These are phyloP conservation scores for Calocybe gambosa DNA, from an alignment of 1,284 basidiomycete species.

Conservation along the genomic window DNA sequence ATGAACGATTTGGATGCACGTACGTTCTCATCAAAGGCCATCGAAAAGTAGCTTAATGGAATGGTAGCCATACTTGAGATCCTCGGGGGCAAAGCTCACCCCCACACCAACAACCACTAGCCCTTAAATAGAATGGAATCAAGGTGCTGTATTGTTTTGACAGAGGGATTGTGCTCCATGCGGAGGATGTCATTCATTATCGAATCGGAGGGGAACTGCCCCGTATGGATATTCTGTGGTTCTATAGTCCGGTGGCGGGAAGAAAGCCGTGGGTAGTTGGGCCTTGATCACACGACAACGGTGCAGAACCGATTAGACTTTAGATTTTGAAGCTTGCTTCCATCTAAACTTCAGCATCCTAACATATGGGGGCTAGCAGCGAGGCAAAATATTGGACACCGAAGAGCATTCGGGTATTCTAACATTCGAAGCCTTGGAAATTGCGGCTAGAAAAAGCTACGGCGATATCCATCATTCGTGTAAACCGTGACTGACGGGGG, in stretches of 20 bases:
- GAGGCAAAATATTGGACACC: not conserved
- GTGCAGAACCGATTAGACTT: not conserved
- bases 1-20: not conserved
- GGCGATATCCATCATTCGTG: not conserved
- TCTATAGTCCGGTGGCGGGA: not conserved
- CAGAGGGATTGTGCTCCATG: not conserved
- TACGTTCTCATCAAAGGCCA: not conserved
- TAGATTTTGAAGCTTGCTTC: too few relatives aligned
- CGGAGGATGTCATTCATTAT: not conserved
- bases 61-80: not conserved
- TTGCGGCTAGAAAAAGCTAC: not conserved
- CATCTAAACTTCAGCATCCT: too few relatives aligned
- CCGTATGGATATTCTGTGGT: not conserved
- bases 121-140: not conserved
- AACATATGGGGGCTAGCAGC: too few relatives aligned
- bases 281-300: not conserved
- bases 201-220: not conserved
- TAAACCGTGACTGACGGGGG: not conserved
- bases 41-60: not conserved
- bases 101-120: not conserved
- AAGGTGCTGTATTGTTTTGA: not conserved
- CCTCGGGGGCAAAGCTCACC: not conserved
- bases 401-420: not conserved
- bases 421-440: not conserved
- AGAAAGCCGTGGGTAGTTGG: not conserved